Evolutionary conservation across 2,329 filamentous ascomycete genomes (phyloP), one percentile per base, ranked within the genome.

Genomic region (Neofusicoccum ribis): DNA sequence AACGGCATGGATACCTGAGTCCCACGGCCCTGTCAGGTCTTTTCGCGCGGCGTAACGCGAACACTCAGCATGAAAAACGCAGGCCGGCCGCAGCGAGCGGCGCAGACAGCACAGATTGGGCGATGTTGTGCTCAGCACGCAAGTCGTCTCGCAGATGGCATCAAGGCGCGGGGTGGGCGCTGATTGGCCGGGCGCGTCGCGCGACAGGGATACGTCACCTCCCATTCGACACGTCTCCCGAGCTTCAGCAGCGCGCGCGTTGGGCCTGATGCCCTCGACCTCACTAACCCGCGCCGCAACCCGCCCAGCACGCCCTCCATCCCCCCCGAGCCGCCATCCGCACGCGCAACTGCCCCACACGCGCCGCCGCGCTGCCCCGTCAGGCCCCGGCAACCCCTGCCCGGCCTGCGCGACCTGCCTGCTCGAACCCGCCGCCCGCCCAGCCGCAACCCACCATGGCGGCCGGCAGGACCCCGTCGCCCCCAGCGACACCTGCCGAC

Each of bases 121-220:
- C 56, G 56, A 60, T 60, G 56, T 60, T 60, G 56, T 60, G 56
- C 56, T 60, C 41, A 60, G 56, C 56, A 60, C 56, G 56, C 56
- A 60, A 60, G 56, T 15, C 39, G 27, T 60, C 27, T 34, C 14
- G 61, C 61, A 56, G 50, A 64, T 64, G 61, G 50, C 50, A 64
- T 64, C 61, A 64, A 64, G 60, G 8, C 11, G 37, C 11, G 2
- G 15, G 36, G 56, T 31, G 27, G 27, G n/a, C 31, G 56, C 41
- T 60, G 56, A 60, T 60, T 60, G 56, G 56, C 56, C 47, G 47
- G 41, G n/a, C 8, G 14, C 15, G n/a, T n/a, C 2, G 44, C 5
- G 11, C n/a, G 31, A 47, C 56, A 46, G 56, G 56, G 56, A 36
- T 60, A 47, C 56, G 56, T 34, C 43, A 47, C 6, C 56, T 46